Evolutionary conservation across 495 filamentous ascomycete genomes (phyloP).

Genomic region (Neurospora sp.): DNA sequence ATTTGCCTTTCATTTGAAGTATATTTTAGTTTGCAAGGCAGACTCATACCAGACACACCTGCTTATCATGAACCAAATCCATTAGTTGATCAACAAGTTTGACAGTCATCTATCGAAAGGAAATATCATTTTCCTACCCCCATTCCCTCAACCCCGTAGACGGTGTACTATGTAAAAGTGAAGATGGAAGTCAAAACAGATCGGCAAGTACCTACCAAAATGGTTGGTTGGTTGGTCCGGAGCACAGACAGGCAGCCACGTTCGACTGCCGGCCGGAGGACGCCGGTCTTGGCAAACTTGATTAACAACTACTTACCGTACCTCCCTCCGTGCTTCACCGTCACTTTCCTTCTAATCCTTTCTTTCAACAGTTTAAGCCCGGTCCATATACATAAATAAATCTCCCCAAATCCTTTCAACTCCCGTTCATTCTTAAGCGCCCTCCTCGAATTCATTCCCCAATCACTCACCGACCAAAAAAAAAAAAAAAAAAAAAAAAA

Average conservation of each 20-base stretch:
- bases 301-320: not conserved
- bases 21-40: not conserved
- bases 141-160: not conserved
- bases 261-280: not conserved
- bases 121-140: not conserved
- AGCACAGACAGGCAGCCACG: not conserved
- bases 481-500: too few relatives aligned
- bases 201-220: not conserved
- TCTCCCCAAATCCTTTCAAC: not conserved
- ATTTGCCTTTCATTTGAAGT: not conserved
- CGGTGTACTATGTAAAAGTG: not conserved
- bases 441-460: too few relatives aligned
- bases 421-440: too few relatives aligned
- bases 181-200: not conserved
- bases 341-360: not conserved
- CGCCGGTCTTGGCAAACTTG: not conserved
- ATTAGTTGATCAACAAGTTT: not conserved
- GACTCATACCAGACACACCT: not conserved
- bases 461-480: too few relatives aligned
- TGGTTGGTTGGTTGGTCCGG: not conserved
- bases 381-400: too few relatives aligned
- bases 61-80: not conserved
- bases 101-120: not conserved
- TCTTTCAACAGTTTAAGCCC: too few relatives aligned
- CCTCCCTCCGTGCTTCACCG: not conserved